phyloP scores from a whole-genome alignment of 805 yeast species.

The Cyberlindnera mycetangii region DNA sequence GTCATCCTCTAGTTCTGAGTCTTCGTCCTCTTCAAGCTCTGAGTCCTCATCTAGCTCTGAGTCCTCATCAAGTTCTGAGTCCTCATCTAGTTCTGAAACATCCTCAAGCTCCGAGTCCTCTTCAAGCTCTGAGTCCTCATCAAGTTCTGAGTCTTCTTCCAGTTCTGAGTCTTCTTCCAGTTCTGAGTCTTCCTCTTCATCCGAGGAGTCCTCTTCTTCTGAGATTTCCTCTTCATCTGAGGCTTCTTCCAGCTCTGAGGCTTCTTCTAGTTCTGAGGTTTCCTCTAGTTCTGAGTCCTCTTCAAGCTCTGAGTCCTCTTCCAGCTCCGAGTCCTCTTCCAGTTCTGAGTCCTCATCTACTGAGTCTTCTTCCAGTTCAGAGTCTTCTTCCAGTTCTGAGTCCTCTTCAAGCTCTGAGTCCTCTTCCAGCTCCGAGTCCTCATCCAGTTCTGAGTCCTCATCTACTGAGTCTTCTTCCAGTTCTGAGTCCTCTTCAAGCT shows the following conservation, averaged over 20 bases:
- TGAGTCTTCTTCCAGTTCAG: too few species aligned
- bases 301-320: background rate
- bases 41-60: background rate
- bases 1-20: background rate
- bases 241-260: too few species aligned
- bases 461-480: too few species aligned
- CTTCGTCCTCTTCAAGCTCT: background rate
- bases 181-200: background rate
- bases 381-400: background rate
- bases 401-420: background rate
- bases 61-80: background rate
- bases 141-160: background rate
- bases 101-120: background rate
- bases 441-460: too few species aligned
- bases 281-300: too few species aligned
- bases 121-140: background rate
- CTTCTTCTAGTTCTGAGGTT: background rate
- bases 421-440: too few species aligned
- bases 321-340: too few species aligned
- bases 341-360: too few species aligned
- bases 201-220: background rate
- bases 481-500: too few species aligned
- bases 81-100: too few species aligned
- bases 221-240: background rate
- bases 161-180: background rate